phyloP scores from a whole-genome alignment of 1,284 basidiomycete species.

The Moesziomyces sp. region DNA sequence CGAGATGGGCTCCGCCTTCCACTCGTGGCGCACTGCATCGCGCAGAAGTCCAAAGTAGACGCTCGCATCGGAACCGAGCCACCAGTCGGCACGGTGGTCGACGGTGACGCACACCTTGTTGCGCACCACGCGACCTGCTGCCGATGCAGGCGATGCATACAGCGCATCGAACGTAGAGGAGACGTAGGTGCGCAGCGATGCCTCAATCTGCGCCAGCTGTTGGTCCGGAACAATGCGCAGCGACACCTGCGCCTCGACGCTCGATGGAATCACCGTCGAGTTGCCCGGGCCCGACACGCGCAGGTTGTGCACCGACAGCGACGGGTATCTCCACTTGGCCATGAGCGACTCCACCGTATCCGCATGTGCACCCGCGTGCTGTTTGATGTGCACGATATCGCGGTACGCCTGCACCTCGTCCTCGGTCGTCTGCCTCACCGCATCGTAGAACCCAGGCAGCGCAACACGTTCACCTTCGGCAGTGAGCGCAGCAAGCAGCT shows the following conservation, averaged over 20 bases:
- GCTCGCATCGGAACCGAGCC: conserved; percentile 86
- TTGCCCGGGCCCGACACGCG: conserved; percentile 53
- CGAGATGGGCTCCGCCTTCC: conserved; percentile 79
- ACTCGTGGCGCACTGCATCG: conserved; percentile 82
- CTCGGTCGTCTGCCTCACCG: conserved; percentile 58
- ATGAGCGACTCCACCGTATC: conserved; percentile 51
- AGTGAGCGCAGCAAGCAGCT: conserved; percentile 79
- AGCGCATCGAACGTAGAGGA: conserved; percentile 74
- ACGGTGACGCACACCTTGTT: conserved; percentile 72
- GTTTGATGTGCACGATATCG: conserved; percentile 50
- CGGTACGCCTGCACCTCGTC: conserved; percentile 66
- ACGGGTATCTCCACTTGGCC: conserved; percentile 60
- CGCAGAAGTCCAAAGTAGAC: conserved; percentile 86
- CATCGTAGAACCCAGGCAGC: conserved; percentile 84
- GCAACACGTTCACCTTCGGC: conserved; percentile 73
- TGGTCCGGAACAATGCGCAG: conserved; percentile 95
- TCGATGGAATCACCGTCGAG: conserved; percentile 58
- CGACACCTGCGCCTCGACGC: conserved; percentile 58
- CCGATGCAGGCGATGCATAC: conserved; percentile 39
- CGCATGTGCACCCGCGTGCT: neutral
- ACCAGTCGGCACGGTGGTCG: conserved; percentile 91
- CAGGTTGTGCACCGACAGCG: conserved; percentile 59
- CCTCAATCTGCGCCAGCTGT: conserved; percentile 78
- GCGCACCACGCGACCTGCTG: conserved; percentile 1
- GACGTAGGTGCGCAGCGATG: conserved; percentile 75